Percentiles rank a stretch among this genome's conserved stretches.
Conservation (phyloP, 306 rosid genomes). For the Inga laurina region DNA sequence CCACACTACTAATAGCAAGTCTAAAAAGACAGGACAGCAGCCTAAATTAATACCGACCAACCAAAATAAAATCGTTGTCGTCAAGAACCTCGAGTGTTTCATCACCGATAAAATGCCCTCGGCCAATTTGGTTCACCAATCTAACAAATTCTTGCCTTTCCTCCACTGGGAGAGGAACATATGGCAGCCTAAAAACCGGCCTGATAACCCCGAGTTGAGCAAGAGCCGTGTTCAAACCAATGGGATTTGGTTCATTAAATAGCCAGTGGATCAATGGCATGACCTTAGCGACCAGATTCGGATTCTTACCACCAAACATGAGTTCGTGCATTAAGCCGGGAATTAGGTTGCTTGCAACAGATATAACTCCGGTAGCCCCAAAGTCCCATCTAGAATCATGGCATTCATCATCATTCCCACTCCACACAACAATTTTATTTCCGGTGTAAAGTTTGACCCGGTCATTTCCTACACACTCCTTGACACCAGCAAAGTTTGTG, state of each 20-base stretch:
- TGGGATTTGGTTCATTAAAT: conserved; percentile 88
- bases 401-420: conserved; percentile 92
- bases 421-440: conserved; percentile 78
- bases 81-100: conserved; percentile 72
- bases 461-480: conserved; percentile 90
- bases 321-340: conserved; percentile 84
- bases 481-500: conserved; percentile 80
- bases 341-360: conserved; percentile 85
- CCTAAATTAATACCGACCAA: conserved; percentile 59
- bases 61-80: conserved; percentile 60
- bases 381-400: conserved; percentile 91
- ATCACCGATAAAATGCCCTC: conserved; percentile 83
- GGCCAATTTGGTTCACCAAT: conserved; percentile 74
- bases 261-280: conserved; percentile 85
- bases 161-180: conserved; percentile 79
- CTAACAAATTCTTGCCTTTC: conserved; percentile 75
- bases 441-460: conserved; percentile 64
- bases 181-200: conserved; percentile 93
- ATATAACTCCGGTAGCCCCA: conserved; percentile 93
- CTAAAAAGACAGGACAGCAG: neutral
- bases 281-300: conserved; percentile 62
- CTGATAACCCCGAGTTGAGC: conserved; percentile 95
- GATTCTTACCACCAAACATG: conserved; percentile 71
- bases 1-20: neutral
- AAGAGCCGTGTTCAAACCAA: conserved; percentile 87